Conservation (phyloP, 306 rosid species). For the Sechiopsis laciniata region DNA sequence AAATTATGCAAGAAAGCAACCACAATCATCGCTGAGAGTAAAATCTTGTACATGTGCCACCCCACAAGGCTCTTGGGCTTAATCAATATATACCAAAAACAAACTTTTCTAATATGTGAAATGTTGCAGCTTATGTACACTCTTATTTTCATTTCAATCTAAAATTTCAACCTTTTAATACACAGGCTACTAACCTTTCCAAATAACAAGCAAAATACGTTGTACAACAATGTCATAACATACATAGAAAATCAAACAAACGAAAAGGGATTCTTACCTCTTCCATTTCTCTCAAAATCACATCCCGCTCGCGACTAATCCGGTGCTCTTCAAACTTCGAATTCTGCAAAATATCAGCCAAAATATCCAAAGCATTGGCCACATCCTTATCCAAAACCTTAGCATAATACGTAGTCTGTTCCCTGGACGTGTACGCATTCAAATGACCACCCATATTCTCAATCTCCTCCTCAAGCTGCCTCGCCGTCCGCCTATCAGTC, state of each 20-base stretch:
- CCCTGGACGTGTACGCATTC: conserved; percentile 88
- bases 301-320: conserved; percentile 71
- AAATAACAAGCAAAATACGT: not conserved
- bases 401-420: conserved; percentile 83
- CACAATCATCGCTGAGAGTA: not conserved
- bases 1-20: not conserved
- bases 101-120: conserved; percentile 1
- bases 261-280: conserved; percentile 44
- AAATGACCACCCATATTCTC: conserved; percentile 98
- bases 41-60: not conserved
- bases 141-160: not conserved
- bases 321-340: conserved; percentile 64
- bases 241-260: conserved; percentile 5
- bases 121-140: not conserved
- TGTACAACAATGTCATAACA: not conserved
- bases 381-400: conserved; percentile 61
- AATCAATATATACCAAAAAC: not conserved
- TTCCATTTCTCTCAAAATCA: conserved; percentile 88
- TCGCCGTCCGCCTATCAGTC: conserved; percentile 64
- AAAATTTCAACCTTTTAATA: not conserved
- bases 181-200: not conserved
- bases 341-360: conserved; percentile 85
- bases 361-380: conserved; percentile 58
- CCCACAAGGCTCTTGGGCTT: not conserved
- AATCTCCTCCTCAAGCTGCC: conserved; percentile 71